Evolutionary conservation across 2,329 filamentous ascomycete genomes (phyloP).

Genomic region (Colletotrichum orbiculare): DNA sequence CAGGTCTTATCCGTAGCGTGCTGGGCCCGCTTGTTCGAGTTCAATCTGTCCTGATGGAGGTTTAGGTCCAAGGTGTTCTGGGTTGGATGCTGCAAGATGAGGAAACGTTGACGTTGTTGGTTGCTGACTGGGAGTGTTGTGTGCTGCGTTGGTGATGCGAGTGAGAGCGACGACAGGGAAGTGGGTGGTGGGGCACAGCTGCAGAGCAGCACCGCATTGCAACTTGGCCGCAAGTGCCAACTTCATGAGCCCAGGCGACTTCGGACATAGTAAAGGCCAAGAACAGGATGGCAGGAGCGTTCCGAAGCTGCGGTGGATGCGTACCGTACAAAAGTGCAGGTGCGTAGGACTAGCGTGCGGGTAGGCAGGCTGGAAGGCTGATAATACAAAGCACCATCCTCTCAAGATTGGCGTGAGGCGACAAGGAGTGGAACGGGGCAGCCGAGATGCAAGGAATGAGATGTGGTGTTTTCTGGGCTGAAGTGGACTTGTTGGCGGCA

Average conservation of each 20-base stretch:
- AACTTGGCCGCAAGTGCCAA: not conserved
- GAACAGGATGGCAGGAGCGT: too few relatives aligned
- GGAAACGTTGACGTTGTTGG: slow-evolving; percentile 26
- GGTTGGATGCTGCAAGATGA: slow-evolving; percentile 28
- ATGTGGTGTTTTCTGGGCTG: slow-evolving; percentile 27
- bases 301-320: too few relatives aligned
- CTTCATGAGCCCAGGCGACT: too few relatives aligned
- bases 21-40: too few relatives aligned
- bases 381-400: too few relatives aligned
- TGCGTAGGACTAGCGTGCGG: too few relatives aligned
- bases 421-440: slow-evolving; percentile 31
- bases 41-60: not conserved
- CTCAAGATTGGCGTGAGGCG: not conserved
- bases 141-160: not conserved
- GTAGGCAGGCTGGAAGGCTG: too few relatives aligned
- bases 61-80: not conserved
- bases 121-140: slow-evolving; percentile 7
- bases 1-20: slow-evolving; percentile 23
- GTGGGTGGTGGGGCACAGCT: slow-evolving; percentile 8
- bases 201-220: slow-evolving; percentile 6
- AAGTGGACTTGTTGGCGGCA: slow-evolving; percentile 24
- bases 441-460: slow-evolving; percentile 26
- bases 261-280: too few relatives aligned
- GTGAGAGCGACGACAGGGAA: slow-evolving; percentile 20
- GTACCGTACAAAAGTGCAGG: not conserved